Base-by-base conservation (phyloP, 805 yeast genomes). In the Nakazawaea anatomiae region DNA sequence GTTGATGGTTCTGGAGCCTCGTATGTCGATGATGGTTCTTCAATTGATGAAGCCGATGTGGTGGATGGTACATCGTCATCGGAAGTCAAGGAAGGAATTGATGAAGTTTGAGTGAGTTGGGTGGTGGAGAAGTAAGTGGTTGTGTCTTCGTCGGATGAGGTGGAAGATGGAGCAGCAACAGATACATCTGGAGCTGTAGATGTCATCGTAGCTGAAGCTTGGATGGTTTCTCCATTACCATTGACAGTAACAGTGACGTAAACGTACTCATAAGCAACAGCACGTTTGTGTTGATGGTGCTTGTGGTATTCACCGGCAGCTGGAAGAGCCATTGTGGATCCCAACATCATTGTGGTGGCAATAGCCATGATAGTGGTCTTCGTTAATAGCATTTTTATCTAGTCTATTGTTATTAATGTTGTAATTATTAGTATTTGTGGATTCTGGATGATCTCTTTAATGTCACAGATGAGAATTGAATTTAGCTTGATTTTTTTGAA, bases 271-370 rank as follows among this genome's bases (percentile, higher is more conserved):
- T 71, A 67, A 29, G 73, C 85, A 55, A 75, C 76, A 44, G 79
- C 83, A 71, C 81, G 76, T 67, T 73, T 80, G 67, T 76, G 83
- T 64, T 70, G 78, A 70, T 76, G 84, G 71, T 83, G 86, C 52
- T 74, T 74, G 70, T 82, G 87, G 61, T 67, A 65, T 50, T 60
- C 60, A 44, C 36, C 36, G 12, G 36, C 36, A 2, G 66, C 65
- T 43, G 70, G 69, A 25, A 69, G 65, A 42, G 68, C 68, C 9
- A 46, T n/a, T 28, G 60, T 58, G 28, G 60, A 43, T 18, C 54
- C 54, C 3, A 58, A 54, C 44, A 67, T 53, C 6, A 67, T 53
- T 5, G 61, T 30, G 9, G 51, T 51, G 9, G 67, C 55, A 30
- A 63, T 54, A 27, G 64, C 54, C 27, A 68, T 54, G 14, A 63